phyloP scores from a whole-genome alignment of 192 early-diverging fungal species.

The Coemansia sp. region DNA sequence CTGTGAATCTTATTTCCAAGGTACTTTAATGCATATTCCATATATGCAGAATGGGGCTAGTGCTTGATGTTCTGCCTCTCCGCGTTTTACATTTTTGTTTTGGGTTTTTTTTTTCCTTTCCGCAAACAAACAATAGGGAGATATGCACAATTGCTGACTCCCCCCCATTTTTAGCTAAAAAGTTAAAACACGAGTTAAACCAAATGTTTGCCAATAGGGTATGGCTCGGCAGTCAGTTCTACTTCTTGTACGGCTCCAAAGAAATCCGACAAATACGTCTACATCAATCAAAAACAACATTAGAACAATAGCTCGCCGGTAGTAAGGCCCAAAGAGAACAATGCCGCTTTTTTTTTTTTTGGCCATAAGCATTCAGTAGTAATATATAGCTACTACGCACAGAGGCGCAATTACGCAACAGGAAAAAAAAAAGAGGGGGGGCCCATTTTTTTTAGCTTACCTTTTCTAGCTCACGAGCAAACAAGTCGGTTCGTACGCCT shows the following conservation, averaged over 20 bases:
- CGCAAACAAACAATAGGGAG: too few species aligned
- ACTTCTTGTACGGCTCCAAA: conserved; percentile 93
- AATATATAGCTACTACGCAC: background rate
- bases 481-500: conserved; percentile 83
- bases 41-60: too few species aligned
- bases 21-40: too few species aligned
- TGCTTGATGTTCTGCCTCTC: too few species aligned
- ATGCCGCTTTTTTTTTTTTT: background rate
- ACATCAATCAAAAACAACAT: conserved; percentile 42
- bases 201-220: conserved; percentile 28
- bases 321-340: conserved; percentile 6
- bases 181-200: background rate
- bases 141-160: background rate
- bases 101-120: too few species aligned
- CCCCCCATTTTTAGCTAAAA: background rate
- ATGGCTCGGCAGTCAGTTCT: conserved; percentile 67
- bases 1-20: too few species aligned
- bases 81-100: too few species aligned
- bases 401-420: conserved; percentile 2
- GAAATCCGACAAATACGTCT: conserved; percentile 83
- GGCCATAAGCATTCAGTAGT: background rate
- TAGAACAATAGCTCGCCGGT: background rate
- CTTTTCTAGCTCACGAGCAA: conserved; percentile 71
- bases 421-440: background rate
- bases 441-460: conserved; percentile 42